Evolutionary conservation across 306 rosid genomes (phyloP), one percentile per base, ranked within the genome.

Genomic region (Castanea sativa): DNA sequence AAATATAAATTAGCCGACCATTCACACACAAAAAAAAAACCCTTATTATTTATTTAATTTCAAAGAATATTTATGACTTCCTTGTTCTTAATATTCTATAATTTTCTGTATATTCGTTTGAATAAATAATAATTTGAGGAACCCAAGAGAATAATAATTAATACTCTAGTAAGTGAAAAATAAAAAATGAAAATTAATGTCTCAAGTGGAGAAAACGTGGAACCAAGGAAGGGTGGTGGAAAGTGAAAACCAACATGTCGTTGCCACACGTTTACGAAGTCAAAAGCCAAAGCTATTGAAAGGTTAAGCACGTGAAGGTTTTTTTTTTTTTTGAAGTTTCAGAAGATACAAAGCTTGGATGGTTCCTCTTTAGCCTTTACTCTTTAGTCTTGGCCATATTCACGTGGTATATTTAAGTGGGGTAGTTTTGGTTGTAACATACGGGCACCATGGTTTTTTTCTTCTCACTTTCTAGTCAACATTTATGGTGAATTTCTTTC

Each of bases 161-260:
- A 13, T 64, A 64, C 2, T 64, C 13, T 30, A 3, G 18, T 6
- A 29, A 30, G 6, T 30, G 45, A 30, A 16, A 64, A 15, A 63
- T 6, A 23, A 32, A 65, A 2, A 19, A 15, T 18, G 33, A 13
- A 15, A 23, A 25, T 60, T 25, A 49, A 10, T 49, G 16, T 65
- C 57, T 69, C 69, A 55, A 84, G 81, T 80, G 84, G 84, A 80
- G 77, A 23, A 84, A 72, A 76, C 81, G 81, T 80, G 87, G 73
- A 41, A 56, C 19, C 21, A 41, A 52, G 80, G 83, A 84, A 80
- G 70, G 73, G 38, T 0, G 18, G 70, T 35, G 87, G 87, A 84
- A 80, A 73, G 80, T 57, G 73, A 80, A 76, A 80, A 57, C 81
- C 84, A 71, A 43, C 75, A 23, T 5, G 18, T 72, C 29, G 76